Conservation (phyloP, 768 basidiomycete species). For the Mycena alexandri region DNA sequence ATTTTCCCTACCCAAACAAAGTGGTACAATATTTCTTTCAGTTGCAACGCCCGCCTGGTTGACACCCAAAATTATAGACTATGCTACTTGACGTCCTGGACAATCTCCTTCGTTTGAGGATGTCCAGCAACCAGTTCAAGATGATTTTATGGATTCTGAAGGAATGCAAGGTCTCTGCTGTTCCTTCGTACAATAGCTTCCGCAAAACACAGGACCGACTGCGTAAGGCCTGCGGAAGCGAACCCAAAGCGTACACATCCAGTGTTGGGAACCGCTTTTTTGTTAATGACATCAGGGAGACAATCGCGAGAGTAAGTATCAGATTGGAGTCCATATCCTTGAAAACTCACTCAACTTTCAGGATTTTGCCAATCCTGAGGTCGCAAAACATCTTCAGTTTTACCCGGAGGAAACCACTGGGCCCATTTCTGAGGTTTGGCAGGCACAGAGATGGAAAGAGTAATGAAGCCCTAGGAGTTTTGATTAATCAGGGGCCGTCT, state of each 20-base stretch:
- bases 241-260: constrained; percentile 5
- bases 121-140: constrained; percentile 36
- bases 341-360: not conserved
- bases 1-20: not conserved
- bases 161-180: constrained; percentile 24
- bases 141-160: constrained; percentile 37
- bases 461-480: not conserved
- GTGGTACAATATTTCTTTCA: not conserved
- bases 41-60: too few relatives aligned
- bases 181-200: constrained; percentile 31
- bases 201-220: constrained; percentile 13
- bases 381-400: constrained; percentile 28
- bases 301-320: constrained; percentile 21
- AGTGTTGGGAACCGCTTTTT: constrained; percentile 36
- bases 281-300: constrained; percentile 38
- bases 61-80: not conserved
- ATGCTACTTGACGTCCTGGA: constrained; percentile 39
- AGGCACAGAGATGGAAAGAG: constrained; percentile 31
- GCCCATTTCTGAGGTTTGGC: constrained; percentile 30
- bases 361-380: constrained; percentile 34
- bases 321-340: too few relatives aligned
- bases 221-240: constrained; percentile 4
- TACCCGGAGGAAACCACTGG: constrained; percentile 31
- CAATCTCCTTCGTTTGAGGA: constrained; percentile 36
- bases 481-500: too few relatives aligned